Evolutionary conservation across 768 basidiomycete genomes (phyloP).

Genomic region (Boletus patriciae): DNA sequence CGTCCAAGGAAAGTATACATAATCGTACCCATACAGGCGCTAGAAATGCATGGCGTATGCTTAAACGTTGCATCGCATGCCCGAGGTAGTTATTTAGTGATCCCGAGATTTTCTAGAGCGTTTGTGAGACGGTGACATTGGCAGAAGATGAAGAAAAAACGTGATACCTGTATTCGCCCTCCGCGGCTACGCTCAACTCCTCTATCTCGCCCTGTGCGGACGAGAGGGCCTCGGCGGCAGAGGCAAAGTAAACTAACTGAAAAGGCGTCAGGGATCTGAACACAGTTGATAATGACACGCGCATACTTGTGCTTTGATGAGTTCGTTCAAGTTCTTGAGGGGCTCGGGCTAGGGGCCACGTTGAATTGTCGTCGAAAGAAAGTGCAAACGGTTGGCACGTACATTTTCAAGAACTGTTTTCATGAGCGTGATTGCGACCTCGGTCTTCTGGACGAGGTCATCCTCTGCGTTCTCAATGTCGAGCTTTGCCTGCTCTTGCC

Average conservation of each 20-base stretch:
- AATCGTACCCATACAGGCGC: slow-evolving; percentile 11
- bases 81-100: slow-evolving; percentile 51
- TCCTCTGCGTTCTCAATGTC: slow-evolving; percentile 95
- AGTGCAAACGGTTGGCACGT: slow-evolving; percentile 28
- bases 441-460: slow-evolving; percentile 96
- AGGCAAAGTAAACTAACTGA: slow-evolving; percentile 69
- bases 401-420: slow-evolving; percentile 99
- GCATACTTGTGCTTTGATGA: slow-evolving; percentile 82
- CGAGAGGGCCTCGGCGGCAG: slow-evolving; percentile 79
- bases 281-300: not conserved
- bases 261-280: slow-evolving; percentile 6
- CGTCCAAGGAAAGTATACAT: slow-evolving; percentile 5
- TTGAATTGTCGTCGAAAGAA: not conserved
- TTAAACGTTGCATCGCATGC: not conserved
- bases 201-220: slow-evolving; percentile 89
- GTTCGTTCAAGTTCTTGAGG: slow-evolving; percentile 88
- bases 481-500: slow-evolving; percentile 88
- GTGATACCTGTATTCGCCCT: slow-evolving; percentile 86
- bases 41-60: not conserved
- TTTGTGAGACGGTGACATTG: slow-evolving; percentile 3
- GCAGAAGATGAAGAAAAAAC: not conserved
- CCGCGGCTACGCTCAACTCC: slow-evolving; percentile 88
- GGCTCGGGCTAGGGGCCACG: slow-evolving; percentile 78
- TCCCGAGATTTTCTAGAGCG: slow-evolving; percentile 77
- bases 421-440: slow-evolving; percentile 95